phyloP scores from a whole-genome alignment of 2,329 filamentous ascomycete species.

The Ophiosphaerella narmari region DNA sequence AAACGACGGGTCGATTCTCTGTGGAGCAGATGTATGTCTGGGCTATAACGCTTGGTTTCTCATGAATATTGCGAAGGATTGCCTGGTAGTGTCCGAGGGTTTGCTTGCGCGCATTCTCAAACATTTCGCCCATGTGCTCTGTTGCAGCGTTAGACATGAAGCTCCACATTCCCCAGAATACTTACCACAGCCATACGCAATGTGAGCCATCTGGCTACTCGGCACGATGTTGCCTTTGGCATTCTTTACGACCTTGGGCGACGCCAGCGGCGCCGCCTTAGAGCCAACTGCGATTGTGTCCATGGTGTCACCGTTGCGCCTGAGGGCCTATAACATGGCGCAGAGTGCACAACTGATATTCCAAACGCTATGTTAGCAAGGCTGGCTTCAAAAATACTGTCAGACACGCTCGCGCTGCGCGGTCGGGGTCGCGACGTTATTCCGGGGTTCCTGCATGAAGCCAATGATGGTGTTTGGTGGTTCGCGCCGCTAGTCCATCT shows the following conservation, averaged over 20 bases:
- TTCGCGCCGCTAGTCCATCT: slow-evolving; percentile 31
- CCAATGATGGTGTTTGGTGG: slow-evolving; percentile 28
- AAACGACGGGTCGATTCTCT: slow-evolving; percentile 63
- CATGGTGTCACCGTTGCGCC: slow-evolving; percentile 31
- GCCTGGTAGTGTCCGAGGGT: slow-evolving; percentile 74
- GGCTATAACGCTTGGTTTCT: slow-evolving; percentile 66
- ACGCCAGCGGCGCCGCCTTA: slow-evolving; percentile 47
- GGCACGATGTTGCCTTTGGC: slow-evolving; percentile 47
- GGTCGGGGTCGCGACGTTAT: slow-evolving; percentile 17
- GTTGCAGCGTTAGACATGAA: slow-evolving; percentile 24
- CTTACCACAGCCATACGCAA: slow-evolving; percentile 51
- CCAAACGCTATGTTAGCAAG: slow-evolving; percentile 11
- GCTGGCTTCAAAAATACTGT: neutral
- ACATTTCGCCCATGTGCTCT: slow-evolving; percentile 75
- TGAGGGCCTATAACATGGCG: slow-evolving; percentile 22
- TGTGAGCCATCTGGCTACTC: slow-evolving; percentile 47
- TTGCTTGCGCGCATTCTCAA: slow-evolving; percentile 69
- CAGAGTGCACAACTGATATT: slow-evolving; percentile 9
- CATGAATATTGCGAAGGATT: slow-evolving; percentile 72
- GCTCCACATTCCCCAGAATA: neutral
- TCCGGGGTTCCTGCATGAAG: slow-evolving; percentile 36
- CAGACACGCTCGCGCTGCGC: slow-evolving; percentile 8
- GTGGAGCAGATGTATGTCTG: slow-evolving; percentile 62
- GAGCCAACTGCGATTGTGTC: slow-evolving; percentile 47
- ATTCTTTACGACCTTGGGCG: slow-evolving; percentile 52